Conservation (phyloP, 2,329 filamentous ascomycete genomes). For the Nemania abortiva region DNA sequence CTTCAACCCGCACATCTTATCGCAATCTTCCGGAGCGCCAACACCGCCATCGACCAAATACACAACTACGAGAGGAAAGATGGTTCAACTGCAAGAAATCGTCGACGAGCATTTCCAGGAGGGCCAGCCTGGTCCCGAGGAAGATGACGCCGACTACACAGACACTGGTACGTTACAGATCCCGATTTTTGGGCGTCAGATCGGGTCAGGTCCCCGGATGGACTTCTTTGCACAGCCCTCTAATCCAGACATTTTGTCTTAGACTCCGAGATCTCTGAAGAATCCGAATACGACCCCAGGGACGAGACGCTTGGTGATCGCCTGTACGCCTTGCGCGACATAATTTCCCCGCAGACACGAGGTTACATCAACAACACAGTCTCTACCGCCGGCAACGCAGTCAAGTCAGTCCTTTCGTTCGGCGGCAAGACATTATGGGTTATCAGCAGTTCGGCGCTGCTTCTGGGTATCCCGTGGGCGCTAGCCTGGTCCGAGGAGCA, state of each 20-base stretch:
- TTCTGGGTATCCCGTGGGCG: conserved; percentile 93
- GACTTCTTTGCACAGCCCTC: not conserved
- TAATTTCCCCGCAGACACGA: conserved; percentile 78
- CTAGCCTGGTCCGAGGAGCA: conserved; percentile 95
- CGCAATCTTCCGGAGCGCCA: not conserved
- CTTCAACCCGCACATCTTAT: not conserved
- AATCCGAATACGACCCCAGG: conserved; percentile 74
- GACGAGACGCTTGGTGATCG: conserved; percentile 75
- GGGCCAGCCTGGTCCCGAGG: conserved; percentile 75
- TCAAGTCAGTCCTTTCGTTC: conserved; percentile 74
- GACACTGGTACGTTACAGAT: conserved; percentile 80
- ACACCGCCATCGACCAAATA: not conserved
- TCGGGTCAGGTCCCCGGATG: not conserved
- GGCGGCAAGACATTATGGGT: conserved; percentile 92
- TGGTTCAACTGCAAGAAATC: conserved; percentile 98
- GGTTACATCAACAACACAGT: conserved; percentile 73
- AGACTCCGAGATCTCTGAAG: conserved; percentile 89
- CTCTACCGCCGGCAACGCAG: conserved; percentile 65
- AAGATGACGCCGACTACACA: conserved; percentile 87
- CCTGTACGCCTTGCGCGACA: conserved; percentile 78
- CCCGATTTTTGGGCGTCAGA: conserved; percentile 2
- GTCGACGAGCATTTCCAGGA: conserved; percentile 93
- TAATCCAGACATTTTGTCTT: conserved; percentile 28
- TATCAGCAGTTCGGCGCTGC: conserved; percentile 86
- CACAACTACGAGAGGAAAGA: conserved; percentile 15